Percentiles rank a stretch among this genome's conserved stretches.
Conservation (phyloP, 306 rosid genomes). For the Cucurbita maxima region DNA sequence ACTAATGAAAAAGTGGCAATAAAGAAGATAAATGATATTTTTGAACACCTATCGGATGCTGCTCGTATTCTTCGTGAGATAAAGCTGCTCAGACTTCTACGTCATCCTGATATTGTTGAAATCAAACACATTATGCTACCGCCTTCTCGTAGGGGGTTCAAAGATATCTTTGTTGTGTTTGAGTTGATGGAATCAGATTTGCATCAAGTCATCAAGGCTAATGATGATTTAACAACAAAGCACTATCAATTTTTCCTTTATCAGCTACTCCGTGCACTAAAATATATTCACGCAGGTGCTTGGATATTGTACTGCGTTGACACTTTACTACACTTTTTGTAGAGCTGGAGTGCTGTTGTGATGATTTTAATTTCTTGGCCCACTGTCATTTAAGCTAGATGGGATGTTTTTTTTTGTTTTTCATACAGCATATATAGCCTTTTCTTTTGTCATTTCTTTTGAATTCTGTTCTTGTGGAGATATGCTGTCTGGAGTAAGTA, state of each 20-base stretch:
- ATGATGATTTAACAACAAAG: slow-evolving; percentile 72
- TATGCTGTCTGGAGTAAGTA: background rate
- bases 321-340: background rate
- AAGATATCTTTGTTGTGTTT: slow-evolving; percentile 87
- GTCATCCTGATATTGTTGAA: slow-evolving; percentile 96
- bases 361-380: background rate
- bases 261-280: slow-evolving; percentile 90
- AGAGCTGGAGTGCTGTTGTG: background rate
- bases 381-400: background rate
- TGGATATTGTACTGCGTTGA: background rate
- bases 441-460: background rate
- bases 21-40: slow-evolving; percentile 80
- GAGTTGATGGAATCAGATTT: slow-evolving; percentile 95
- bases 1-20: slow-evolving; percentile 86
- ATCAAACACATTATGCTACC: slow-evolving; percentile 84
- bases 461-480: background rate
- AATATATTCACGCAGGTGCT: slow-evolving; percentile 80
- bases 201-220: slow-evolving; percentile 95
- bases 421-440: background rate
- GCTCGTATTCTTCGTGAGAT: slow-evolving; percentile 98
- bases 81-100: slow-evolving; percentile 85
- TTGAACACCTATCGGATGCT: slow-evolving; percentile 87
- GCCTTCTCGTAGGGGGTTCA: slow-evolving; percentile 73
- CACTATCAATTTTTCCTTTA: slow-evolving; percentile 92
- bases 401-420: background rate